Evolutionary conservation across 169 alveolate genomes (phyloP).

Genomic region (Blepharisma undulans): DNA sequence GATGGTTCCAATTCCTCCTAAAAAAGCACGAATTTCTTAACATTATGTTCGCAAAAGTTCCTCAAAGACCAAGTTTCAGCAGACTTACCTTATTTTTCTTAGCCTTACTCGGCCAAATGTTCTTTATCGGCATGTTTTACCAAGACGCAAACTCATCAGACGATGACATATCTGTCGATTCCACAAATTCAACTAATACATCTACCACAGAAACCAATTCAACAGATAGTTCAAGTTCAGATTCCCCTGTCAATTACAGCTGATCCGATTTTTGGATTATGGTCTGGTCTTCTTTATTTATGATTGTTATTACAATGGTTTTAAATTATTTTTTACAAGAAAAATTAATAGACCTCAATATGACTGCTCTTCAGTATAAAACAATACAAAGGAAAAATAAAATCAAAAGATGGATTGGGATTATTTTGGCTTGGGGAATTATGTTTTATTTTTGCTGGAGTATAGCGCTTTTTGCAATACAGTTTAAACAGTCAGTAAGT

Average conservation of each 20-base stretch:
- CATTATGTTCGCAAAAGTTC: not conserved
- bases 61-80: not conserved
- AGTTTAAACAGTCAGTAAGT: not conserved
- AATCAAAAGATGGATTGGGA: not conserved
- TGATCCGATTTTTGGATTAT: not conserved
- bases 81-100: not conserved
- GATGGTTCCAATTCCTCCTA: not conserved
- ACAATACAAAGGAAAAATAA: not conserved
- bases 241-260: not conserved
- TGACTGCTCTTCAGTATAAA: not conserved
- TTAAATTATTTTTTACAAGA: not conserved
- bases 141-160: not conserved
- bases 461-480: not conserved
- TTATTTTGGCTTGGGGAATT: not conserved
- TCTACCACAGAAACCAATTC: not conserved
- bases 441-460: slow-evolving; percentile 6
- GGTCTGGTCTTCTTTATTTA: not conserved
- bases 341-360: not conserved
- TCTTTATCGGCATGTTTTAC: slow-evolving; percentile 3
- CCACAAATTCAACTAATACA: not conserved
- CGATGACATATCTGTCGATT: not conserved
- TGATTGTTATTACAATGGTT: not conserved
- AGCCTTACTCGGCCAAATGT: not conserved
- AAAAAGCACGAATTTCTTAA: not conserved
- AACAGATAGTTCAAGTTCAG: not conserved